Conservation (phyloP, 371 early-diverging fungal species). For the Coemansia linderi region DNA sequence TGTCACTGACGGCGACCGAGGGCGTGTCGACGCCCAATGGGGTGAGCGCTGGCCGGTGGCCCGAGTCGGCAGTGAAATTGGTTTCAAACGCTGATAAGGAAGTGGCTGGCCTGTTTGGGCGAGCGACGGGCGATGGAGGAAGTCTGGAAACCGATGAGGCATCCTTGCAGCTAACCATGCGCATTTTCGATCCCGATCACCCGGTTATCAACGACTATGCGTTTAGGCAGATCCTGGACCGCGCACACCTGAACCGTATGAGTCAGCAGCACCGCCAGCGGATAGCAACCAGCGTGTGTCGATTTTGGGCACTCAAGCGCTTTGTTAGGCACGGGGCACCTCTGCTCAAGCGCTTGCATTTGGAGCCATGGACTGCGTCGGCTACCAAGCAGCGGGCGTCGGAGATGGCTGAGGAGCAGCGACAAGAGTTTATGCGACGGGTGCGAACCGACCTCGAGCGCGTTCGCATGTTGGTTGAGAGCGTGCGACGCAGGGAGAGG, state of each 20-base stretch:
- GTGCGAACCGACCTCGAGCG: conserved; percentile 86
- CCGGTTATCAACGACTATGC: conserved; percentile 53
- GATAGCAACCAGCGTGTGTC: conserved; percentile 69
- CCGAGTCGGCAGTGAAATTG: conserved; percentile 18
- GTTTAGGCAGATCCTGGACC: conserved; percentile 41
- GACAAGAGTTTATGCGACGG: conserved; percentile 60
- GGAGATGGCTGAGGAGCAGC: conserved; percentile 73
- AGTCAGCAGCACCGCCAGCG: conserved; percentile 59
- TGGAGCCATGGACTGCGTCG: conserved; percentile 97
- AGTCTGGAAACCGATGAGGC: conserved; percentile 67
- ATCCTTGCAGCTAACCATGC: conserved; percentile 69
- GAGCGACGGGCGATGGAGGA: conserved; percentile 58
- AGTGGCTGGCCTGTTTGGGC: conserved; percentile 43
- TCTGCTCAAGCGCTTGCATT: conserved; percentile 88
- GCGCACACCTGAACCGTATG: conserved; percentile 51
- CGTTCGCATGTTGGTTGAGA: conserved; percentile 82
- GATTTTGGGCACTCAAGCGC: conserved; percentile 95
- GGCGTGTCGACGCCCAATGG: conserved; percentile 2
- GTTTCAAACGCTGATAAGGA: conserved; percentile 24
- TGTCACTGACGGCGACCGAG: not conserved
- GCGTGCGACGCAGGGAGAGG: conserved; percentile 85
- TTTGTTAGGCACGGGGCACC: conserved; percentile 86
- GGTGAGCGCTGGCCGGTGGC: conserved; percentile 15
- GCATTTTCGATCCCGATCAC: conserved; percentile 62
- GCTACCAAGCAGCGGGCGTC: conserved; percentile 76